A percentile compares a stretch with the other conserved stretches of the same genome.
phyloP scores from a whole-genome alignment of 2,329 filamentous ascomycete genomes.

The Scytalidium lignicola region DNA sequence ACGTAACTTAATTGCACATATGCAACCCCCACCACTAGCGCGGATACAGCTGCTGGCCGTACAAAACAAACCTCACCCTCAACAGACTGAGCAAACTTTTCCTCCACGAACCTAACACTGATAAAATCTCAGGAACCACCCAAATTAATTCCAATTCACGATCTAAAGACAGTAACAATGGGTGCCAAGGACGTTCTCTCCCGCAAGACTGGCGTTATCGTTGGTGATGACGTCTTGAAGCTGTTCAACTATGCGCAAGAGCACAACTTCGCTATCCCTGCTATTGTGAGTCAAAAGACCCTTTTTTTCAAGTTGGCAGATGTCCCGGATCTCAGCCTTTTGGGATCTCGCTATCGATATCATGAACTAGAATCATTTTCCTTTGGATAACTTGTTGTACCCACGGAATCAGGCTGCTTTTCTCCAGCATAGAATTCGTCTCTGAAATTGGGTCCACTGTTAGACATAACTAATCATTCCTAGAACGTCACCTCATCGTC shows the following conservation, averaged over 20 bases:
- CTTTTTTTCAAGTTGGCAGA: no score
- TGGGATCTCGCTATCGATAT: no score
- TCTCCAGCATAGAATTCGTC: no score
- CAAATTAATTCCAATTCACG: slow-evolving; percentile 3
- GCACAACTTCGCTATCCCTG: slow-evolving; percentile 83
- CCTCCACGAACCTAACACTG: neutral
- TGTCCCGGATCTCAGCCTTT: neutral
- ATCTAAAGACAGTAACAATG: slow-evolving; percentile 28
- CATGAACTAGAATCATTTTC: slow-evolving; percentile 1
- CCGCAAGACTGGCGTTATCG: slow-evolving; percentile 62
- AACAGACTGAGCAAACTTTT: neutral
- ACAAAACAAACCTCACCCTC: neutral
- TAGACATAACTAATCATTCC: slow-evolving; percentile 3
- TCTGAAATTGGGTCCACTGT: neutral
- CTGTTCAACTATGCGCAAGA: slow-evolving; percentile 90
- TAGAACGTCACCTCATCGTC: slow-evolving; percentile 91
- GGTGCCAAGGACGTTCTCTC: slow-evolving; percentile 48
- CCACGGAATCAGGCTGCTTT: no score
- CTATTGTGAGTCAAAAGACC: slow-evolving; percentile 57
- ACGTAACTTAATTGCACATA: neutral
- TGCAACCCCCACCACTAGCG: slow-evolving; percentile 4
- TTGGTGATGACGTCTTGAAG: slow-evolving; percentile 59
- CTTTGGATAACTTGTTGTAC: no score
- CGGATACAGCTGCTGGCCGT: neutral
- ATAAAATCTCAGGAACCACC: slow-evolving; percentile 7